These are phyloP conservation scores for Podospora anserina DNA, from an alignment of 495 filamentous ascomycete genomes.

Conservation along the genomic window DNA sequence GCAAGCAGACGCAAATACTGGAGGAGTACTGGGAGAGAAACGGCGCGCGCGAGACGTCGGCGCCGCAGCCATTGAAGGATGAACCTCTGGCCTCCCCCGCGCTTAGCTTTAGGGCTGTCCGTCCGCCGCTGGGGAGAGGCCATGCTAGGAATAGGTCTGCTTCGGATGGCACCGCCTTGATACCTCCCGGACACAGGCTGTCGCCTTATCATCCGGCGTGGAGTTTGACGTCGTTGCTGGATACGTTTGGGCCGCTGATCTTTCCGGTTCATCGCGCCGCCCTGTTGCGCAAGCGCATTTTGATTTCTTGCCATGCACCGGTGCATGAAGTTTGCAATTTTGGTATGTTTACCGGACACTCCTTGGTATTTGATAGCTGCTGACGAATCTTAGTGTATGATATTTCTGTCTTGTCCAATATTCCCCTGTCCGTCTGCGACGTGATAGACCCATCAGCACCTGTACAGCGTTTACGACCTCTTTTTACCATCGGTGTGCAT, in stretches of 20 bases:
- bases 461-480: slow-evolving; percentile 67
- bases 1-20: slow-evolving; percentile 56
- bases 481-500: slow-evolving; percentile 89
- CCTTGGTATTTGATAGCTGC: neutral
- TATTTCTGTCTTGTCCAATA: slow-evolving; percentile 81
- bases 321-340: slow-evolving; percentile 84
- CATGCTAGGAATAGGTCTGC: slow-evolving; percentile 55
- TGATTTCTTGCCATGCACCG: slow-evolving; percentile 79
- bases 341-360: slow-evolving; percentile 50
- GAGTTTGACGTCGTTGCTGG: slow-evolving; percentile 70
- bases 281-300: slow-evolving; percentile 78
- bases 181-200: slow-evolving; percentile 66
- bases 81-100: slow-evolving; percentile 56
- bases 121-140: slow-evolving; percentile 36
- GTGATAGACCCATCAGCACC: slow-evolving; percentile 60
- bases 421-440: slow-evolving; percentile 61
- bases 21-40: slow-evolving; percentile 78
- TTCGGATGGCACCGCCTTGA: slow-evolving; percentile 59
- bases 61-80: slow-evolving; percentile 48
- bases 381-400: slow-evolving; percentile 68
- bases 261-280: slow-evolving; percentile 91
- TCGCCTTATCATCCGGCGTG: slow-evolving; percentile 81
- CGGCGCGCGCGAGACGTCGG: slow-evolving; percentile 49
- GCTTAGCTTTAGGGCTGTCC: slow-evolving; percentile 29
- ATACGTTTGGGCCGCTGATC: slow-evolving; percentile 82